Conservation (phyloP, 805 yeast genomes). For the Teunomyces gatunensis region DNA sequence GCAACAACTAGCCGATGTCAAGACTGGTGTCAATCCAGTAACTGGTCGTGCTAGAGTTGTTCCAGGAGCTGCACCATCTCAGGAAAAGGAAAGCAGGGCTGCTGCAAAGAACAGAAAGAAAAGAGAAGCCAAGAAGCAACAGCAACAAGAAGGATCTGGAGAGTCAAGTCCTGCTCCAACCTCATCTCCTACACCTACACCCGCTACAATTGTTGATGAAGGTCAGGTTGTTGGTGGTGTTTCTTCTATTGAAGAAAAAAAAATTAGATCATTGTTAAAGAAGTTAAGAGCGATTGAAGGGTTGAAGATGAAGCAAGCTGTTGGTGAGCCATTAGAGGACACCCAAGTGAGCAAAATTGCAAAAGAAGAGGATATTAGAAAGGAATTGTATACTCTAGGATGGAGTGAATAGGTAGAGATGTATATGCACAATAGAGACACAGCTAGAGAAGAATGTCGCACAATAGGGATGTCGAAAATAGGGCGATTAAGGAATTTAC, state of each 20-base stretch:
- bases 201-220: conserved; percentile 15
- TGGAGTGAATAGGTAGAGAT: conserved; percentile 39
- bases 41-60: conserved; percentile 39
- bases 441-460: neutral
- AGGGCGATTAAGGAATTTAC: neutral
- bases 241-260: conserved; percentile 81
- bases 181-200: conserved; percentile 12
- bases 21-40: conserved; percentile 19
- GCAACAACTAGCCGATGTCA: conserved; percentile 7
- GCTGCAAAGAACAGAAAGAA: conserved; percentile 76
- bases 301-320: conserved; percentile 78
- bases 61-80: conserved; percentile 57
- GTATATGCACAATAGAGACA: neutral
- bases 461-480: neutral
- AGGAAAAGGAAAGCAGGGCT: conserved; percentile 51
- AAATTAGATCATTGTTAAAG: conserved; percentile 84
- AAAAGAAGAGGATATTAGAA: conserved; percentile 78
- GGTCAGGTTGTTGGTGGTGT: conserved; percentile 59
- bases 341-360: conserved; percentile 88
- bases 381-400: conserved; percentile 73
- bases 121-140: conserved; percentile 55
- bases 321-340: conserved; percentile 83
- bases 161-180: conserved; percentile 13
- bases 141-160: conserved; percentile 7
- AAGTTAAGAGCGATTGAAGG: conserved; percentile 94